Evolutionary conservation across 2,329 filamentous ascomycete genomes (phyloP).

Genomic region (Fusarium sacchari): DNA sequence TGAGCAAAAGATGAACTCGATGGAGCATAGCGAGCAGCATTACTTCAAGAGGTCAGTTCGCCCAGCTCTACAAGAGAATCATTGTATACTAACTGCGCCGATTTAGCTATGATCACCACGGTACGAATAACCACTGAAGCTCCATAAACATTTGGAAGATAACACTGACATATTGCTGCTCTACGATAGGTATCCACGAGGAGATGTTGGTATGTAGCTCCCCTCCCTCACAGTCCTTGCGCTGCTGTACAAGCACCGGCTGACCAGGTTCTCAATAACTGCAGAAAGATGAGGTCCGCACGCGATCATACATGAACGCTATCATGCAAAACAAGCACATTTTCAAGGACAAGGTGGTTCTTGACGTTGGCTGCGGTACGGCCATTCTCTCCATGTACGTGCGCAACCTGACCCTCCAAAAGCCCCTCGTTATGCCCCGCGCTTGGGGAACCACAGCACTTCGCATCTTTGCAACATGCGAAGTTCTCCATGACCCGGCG

Average conservation of each 20-base stretch:
- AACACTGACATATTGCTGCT: constrained; percentile 45
- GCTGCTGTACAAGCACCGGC: constrained; percentile 23
- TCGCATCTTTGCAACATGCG: background rate
- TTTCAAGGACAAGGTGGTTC: constrained; percentile 83
- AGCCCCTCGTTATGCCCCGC: constrained; percentile 29
- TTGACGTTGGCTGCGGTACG: constrained; percentile 97
- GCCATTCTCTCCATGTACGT: constrained; percentile 97
- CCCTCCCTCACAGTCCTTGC: constrained; percentile 23
- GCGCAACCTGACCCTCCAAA: constrained; percentile 11
- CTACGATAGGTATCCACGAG: constrained; percentile 84
- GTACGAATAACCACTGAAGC: constrained; percentile 58
- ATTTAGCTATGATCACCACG: constrained; percentile 94
- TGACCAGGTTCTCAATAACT: constrained; percentile 32
- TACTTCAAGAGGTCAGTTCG: constrained; percentile 91
- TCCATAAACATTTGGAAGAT: background rate
- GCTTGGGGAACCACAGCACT: constrained; percentile 9
- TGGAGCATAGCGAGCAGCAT: constrained; percentile 96
- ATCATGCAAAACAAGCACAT: constrained; percentile 98
- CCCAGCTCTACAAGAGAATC: background rate
- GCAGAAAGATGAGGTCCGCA: constrained; percentile 98
- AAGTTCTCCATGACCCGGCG: background rate
- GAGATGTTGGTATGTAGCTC: constrained; percentile 87
- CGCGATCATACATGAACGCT: constrained; percentile 94
- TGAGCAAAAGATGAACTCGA: constrained; percentile 72
- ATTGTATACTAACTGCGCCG: constrained; percentile 49